phyloP scores from a whole-genome alignment of 345 rosid species.

The Rhodomyrtus tomentosa region DNA sequence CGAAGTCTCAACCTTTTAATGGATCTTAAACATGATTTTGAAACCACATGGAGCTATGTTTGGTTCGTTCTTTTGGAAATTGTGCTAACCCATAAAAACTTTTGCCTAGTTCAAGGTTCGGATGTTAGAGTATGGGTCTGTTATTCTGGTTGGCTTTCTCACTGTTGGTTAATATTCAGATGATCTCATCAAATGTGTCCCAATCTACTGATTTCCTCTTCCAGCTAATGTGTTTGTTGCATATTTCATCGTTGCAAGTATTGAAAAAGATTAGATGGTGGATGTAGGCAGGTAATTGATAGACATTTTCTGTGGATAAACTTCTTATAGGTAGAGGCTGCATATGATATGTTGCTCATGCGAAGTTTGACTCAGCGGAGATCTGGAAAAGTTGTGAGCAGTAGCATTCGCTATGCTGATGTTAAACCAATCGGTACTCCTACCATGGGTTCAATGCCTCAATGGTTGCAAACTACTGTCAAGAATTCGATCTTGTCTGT shows the following conservation, averaged over 20 bases:
- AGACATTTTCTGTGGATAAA: neutral
- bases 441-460: slow-evolving; percentile 47
- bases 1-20: neutral
- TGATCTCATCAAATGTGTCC: neutral
- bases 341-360: slow-evolving; percentile 97
- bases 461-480: slow-evolving; percentile 52
- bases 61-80: neutral
- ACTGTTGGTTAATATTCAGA: neutral
- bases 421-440: slow-evolving; percentile 50
- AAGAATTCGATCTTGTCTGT: slow-evolving; percentile 56
- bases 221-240: neutral
- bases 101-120: neutral
- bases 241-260: neutral
- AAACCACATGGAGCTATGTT: neutral
- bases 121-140: neutral
- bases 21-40: neutral
- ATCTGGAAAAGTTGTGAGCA: slow-evolving; percentile 72
- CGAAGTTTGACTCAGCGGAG: slow-evolving; percentile 82
- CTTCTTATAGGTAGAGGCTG: slow-evolving; percentile 73
- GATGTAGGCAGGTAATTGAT: neutral
- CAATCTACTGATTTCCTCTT: neutral
- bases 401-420: slow-evolving; percentile 80
- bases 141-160: neutral
- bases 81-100: neutral
- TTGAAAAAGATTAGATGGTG: neutral